Conservation (phyloP, 495 filamentous ascomycete genomes). For the Neurospora sp. region DNA sequence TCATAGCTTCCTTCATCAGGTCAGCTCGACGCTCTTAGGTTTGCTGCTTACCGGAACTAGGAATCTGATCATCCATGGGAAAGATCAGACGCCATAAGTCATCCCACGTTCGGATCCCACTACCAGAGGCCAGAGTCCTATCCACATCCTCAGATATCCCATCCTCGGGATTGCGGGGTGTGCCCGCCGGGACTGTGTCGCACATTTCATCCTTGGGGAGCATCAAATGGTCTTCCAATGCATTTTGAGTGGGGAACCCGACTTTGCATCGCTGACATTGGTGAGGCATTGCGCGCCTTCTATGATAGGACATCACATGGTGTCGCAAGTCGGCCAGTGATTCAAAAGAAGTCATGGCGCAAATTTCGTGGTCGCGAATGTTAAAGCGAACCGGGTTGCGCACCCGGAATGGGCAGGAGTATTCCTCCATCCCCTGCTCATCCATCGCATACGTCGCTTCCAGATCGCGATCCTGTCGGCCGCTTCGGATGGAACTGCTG, state of each 20-base stretch:
- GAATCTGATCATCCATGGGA: constrained; percentile 8
- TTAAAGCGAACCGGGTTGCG: constrained; percentile 31
- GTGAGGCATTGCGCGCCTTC: not conserved
- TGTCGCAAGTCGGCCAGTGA: constrained; percentile 14
- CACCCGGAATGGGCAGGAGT: constrained; percentile 27
- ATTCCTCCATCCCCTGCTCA: not conserved
- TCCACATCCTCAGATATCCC: constrained; percentile 11
- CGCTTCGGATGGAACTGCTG: not conserved
- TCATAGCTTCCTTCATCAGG: not conserved
- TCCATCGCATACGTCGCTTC: not conserved
- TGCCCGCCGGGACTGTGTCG: constrained; percentile 1
- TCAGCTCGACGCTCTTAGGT: not conserved
- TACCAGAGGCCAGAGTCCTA: not conserved
- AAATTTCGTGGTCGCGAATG: constrained; percentile 22
- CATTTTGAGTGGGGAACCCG: constrained; percentile 1
- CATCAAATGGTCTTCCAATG: constrained; percentile 10
- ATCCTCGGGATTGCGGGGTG: constrained; percentile 11
- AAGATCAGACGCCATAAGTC: constrained; percentile 14
- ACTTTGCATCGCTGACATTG: constrained; percentile 18
- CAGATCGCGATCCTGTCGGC: not conserved
- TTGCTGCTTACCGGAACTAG: constrained; percentile 11
- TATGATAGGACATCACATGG: constrained; percentile 13
- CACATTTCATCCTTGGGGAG: constrained; percentile 19
- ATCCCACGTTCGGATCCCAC: constrained; percentile 11
- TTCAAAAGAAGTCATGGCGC: constrained; percentile 16